phyloP scores from a whole-genome alignment of 2,329 filamentous ascomycete genomes.

The Pseudocercospora fijiensis region DNA sequence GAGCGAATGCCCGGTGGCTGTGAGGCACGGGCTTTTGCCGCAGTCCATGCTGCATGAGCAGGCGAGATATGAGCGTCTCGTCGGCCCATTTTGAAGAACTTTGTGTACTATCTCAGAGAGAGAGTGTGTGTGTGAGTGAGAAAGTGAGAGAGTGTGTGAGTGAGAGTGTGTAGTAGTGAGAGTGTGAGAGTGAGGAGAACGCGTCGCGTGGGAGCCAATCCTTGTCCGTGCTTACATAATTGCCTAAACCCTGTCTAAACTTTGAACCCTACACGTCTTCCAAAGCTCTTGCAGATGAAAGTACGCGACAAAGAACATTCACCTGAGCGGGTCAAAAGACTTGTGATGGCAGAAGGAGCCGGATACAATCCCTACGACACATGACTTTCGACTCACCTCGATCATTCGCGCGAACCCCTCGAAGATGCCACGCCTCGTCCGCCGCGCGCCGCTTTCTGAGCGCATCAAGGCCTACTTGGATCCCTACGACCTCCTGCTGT shows the following conservation, averaged over 20 bases:
- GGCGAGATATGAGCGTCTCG: background rate
- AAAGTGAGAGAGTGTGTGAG: background rate
- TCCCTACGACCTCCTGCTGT: constrained; percentile 84
- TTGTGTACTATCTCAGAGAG: background rate
- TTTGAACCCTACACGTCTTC: constrained; percentile 3
- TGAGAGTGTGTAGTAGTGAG: background rate
- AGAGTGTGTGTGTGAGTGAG: background rate
- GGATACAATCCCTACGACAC: background rate
- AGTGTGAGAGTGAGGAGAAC: background rate
- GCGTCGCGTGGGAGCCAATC: background rate
- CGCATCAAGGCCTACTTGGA: constrained; percentile 79
- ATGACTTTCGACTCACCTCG: background rate
- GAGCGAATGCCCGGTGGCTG: background rate
- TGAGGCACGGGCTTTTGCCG: background rate
- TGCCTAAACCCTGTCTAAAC: background rate
- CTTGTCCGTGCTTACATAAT: background rate
- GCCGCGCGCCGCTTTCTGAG: constrained; percentile 74
- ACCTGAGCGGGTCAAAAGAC: constrained; percentile 4
- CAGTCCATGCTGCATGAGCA: background rate
- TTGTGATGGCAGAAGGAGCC: background rate
- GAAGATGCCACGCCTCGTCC: constrained; percentile 74
- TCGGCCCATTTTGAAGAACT: background rate
- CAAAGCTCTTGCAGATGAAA: background rate
- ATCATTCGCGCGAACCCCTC: background rate
- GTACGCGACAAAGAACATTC: background rate